These are phyloP conservation scores for Candida krabiensis DNA, from an alignment of 805 yeast genomes.

Conservation along the genomic window DNA sequence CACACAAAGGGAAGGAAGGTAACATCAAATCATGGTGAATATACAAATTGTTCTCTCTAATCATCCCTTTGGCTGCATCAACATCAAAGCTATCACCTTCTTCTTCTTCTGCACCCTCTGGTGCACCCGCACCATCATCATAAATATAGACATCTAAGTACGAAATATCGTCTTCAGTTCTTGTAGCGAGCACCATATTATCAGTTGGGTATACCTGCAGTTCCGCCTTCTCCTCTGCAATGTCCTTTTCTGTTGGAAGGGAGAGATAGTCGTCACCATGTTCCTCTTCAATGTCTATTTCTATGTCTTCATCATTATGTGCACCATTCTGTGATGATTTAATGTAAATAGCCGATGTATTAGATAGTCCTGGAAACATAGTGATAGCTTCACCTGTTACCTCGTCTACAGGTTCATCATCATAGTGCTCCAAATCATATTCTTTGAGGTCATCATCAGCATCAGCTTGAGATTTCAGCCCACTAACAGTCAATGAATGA, in stretches of 20 bases:
- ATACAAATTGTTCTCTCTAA: slow-evolving; percentile 74
- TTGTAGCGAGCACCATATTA: slow-evolving; percentile 82
- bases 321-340: slow-evolving; percentile 44
- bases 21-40: slow-evolving; percentile 97
- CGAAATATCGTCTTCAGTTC: slow-evolving; percentile 95
- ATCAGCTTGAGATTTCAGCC: slow-evolving; percentile 54
- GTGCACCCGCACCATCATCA: slow-evolving; percentile 91
- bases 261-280: slow-evolving; percentile 62
- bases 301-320: slow-evolving; percentile 37
- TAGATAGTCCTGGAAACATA: slow-evolving; percentile 71
- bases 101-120: slow-evolving; percentile 61
- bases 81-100: slow-evolving; percentile 65
- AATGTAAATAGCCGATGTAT: slow-evolving; percentile 57
- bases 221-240: slow-evolving; percentile 77
- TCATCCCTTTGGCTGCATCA: slow-evolving; percentile 72
- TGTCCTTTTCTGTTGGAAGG: slow-evolving; percentile 62
- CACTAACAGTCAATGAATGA: neutral
- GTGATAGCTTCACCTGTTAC: slow-evolving; percentile 52
- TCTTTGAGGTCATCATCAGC: slow-evolving; percentile 85
- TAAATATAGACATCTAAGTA: slow-evolving; percentile 91
- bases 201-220: slow-evolving; percentile 87
- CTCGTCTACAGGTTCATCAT: slow-evolving; percentile 58
- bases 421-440: slow-evolving; percentile 83
- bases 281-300: slow-evolving; percentile 26
- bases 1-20: slow-evolving; percentile 95